phyloP scores from a whole-genome alignment of 331 rosid genomes.

The Quercus lobata region DNA sequence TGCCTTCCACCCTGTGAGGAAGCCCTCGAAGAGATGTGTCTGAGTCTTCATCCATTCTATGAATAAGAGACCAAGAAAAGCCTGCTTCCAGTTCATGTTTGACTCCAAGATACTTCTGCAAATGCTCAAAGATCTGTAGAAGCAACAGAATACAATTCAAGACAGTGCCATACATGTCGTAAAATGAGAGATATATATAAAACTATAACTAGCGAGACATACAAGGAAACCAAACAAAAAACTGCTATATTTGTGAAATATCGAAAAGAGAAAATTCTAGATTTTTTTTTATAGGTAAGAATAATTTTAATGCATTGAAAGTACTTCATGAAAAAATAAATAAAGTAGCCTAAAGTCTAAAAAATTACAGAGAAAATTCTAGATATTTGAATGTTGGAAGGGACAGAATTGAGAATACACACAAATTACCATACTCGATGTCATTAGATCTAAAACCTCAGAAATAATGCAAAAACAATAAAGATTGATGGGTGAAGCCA shows the following conservation, averaged over 20 bases:
- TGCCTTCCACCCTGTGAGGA: constrained; percentile 74
- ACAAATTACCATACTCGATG: neutral
- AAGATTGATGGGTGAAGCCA: neutral
- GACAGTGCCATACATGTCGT: constrained; percentile 4
- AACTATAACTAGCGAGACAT: neutral
- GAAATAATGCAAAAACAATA: neutral
- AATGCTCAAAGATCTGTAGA: constrained; percentile 74
- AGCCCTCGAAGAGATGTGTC: constrained; percentile 64
- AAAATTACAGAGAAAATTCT: neutral
- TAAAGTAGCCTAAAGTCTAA: too few relatives aligned
- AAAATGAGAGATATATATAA: neutral
- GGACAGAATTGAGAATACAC: neutral
- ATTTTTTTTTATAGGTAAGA: too few relatives aligned
- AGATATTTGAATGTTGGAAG: neutral
- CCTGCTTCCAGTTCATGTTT: constrained; percentile 92
- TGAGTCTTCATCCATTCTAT: constrained; percentile 67
- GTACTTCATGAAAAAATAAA: too few relatives aligned
- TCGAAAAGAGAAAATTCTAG: neutral
- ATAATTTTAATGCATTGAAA: too few relatives aligned
- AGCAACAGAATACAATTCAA: constrained; percentile 22
- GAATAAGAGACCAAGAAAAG: constrained; percentile 85
- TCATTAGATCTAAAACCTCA: neutral
- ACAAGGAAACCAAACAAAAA: neutral
- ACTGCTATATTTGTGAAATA: neutral
- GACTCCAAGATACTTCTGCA: constrained; percentile 86